Conservation (phyloP, 2,329 filamentous ascomycete genomes). For the Hyphodiscus sp. region DNA sequence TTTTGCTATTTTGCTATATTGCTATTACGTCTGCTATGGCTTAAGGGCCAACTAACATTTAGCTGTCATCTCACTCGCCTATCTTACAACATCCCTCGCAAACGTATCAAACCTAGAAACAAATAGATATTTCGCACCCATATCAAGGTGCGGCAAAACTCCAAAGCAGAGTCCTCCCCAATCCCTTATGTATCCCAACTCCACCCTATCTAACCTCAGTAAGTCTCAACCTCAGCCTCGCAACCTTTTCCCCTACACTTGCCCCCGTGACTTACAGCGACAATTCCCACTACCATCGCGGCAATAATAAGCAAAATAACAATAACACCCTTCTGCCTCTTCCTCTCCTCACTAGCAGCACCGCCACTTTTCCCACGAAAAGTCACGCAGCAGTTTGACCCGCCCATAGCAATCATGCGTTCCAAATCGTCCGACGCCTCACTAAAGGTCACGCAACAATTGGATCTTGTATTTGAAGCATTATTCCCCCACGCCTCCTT, state of each 20-base stretch:
- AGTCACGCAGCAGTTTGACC: constrained; percentile 19
- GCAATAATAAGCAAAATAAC: background rate
- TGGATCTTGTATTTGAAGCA: constrained; percentile 3
- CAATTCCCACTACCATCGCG: background rate
- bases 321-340: background rate
- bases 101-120: background rate
- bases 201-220: background rate
- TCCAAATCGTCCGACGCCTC: constrained; percentile 23
- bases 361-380: background rate
- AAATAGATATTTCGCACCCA: background rate
- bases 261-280: background rate
- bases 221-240: background rate
- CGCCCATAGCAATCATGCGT: constrained; percentile 7
- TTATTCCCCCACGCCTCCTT: background rate
- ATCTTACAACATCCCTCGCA: background rate
- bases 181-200: background rate
- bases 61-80: constrained; percentile 5
- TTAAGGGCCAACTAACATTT: constrained; percentile 19
- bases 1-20: constrained; percentile 14
- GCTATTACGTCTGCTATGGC: constrained; percentile 18
- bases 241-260: background rate
- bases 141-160: background rate
- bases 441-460: constrained; percentile 25
- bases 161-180: background rate
- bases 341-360: background rate